Evolutionary conservation across 768 basidiomycete genomes (phyloP).

Genomic region (Mycena metata): DNA sequence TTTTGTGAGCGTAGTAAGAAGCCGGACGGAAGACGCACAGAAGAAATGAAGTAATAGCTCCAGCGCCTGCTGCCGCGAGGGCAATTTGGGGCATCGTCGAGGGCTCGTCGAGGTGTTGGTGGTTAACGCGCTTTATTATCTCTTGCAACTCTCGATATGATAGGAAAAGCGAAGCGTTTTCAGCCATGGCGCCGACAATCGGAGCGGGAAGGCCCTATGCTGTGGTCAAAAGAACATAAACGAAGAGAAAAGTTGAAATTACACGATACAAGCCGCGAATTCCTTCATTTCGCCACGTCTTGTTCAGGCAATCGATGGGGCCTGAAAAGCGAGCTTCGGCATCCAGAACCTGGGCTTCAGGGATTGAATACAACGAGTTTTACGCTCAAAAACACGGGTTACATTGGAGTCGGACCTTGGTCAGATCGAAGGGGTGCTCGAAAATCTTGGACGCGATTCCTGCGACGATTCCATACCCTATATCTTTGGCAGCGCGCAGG

Average conservation of each 20-base stretch:
- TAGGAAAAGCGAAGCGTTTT: constrained; percentile 93
- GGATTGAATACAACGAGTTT: neutral
- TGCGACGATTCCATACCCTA: constrained; percentile 69
- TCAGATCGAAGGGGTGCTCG: constrained; percentile 94
- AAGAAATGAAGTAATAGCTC: constrained; percentile 88
- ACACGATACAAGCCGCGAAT: constrained; percentile 90
- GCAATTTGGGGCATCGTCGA: constrained; percentile 79
- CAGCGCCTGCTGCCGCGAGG: constrained; percentile 89
- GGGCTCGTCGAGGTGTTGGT: constrained; percentile 54
- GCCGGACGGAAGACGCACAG: constrained; percentile 65
- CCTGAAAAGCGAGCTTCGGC: constrained; percentile 78
- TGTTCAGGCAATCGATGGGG: constrained; percentile 88
- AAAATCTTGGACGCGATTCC: constrained; percentile 90
- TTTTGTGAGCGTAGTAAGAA: neutral
- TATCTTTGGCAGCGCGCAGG: constrained; percentile 58
- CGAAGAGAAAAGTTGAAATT: constrained; percentile 44
- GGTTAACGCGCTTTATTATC: constrained; percentile 61
- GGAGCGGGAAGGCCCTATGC: constrained; percentile 93
- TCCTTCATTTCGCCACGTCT: constrained; percentile 89
- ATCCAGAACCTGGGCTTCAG: constrained; percentile 78
- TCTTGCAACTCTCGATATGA: constrained; percentile 86
- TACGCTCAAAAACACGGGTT: neutral
- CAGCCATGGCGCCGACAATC: constrained; percentile 91
- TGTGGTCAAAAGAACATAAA: neutral
- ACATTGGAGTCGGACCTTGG: constrained; percentile 89